Base-by-base conservation (phyloP, 75 land plant genomes). In the Cunninghamia lanceolata region DNA sequence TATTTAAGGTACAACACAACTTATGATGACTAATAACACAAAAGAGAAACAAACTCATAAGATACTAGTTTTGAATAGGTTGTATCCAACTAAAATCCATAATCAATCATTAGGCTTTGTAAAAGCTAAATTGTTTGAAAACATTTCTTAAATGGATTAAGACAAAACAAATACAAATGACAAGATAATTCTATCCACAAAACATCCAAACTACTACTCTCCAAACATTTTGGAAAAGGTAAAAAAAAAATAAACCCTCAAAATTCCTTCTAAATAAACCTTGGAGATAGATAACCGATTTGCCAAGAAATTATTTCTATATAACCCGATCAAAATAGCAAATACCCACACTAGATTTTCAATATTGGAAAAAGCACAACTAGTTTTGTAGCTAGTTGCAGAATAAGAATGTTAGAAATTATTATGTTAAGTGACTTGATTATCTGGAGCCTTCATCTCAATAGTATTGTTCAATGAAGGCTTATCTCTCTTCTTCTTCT, bases 401-500 rank as follows among this genome's bases (percentile, higher is more conserved):
- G 30, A 32, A 32, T 32, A 50, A 32, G 52, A 82, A 40, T 17
- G 25, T 28, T 9, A 52, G 38, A n/a, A 68, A 68, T 68, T 3
- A 0, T 3, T 16, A 39, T n/a, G 42, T 52, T 32, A 52, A 52
- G 38, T 28, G 32, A 34, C 84, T 36, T 82, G 84, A 45, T 50
- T 82, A 32, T 82, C 59, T 16, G 8, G 0, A 36, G 32, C 81
- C 17, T n/a, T 56, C 25, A 25, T 32, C 47, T 82, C 83, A 47
- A 59, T 32, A 45, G 39, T 34, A 82, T 82, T 82, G 35, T 15
- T 82, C 11, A 52, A 50, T 32, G 56, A 82, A 82, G 59, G 13
- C 84, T 82, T 82, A 17, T 82, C 59, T n/a, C 84, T 52, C 38
- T 50, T 82, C 59, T 82, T 82, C 38, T 52, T 52, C 83, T 47